These are phyloP conservation scores for Westerdykella sp. DNA, from an alignment of 2,329 filamentous ascomycete genomes.

Conservation along the genomic window DNA sequence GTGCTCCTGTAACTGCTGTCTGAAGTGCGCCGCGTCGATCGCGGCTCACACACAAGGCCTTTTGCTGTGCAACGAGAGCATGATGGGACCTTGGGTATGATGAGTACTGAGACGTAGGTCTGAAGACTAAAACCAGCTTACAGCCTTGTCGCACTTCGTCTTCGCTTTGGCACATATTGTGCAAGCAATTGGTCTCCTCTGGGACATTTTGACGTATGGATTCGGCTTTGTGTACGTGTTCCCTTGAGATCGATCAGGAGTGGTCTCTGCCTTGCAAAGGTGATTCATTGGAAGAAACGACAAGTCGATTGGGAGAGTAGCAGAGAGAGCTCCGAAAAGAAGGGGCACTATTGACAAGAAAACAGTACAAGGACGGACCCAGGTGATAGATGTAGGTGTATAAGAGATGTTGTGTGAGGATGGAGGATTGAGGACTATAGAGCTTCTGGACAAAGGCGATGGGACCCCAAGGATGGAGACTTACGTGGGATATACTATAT, in stretches of 20 bases:
- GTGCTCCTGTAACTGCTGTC: conserved; percentile 28
- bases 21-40: conserved; percentile 34
- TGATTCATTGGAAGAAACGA: conserved; percentile 12
- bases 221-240: conserved; percentile 2
- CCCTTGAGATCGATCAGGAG: conserved; percentile 2
- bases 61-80: conserved; percentile 34
- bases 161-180: conserved; percentile 37
- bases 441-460: conserved; percentile 1
- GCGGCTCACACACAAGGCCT: conserved; percentile 31
- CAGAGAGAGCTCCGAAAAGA: conserved; percentile 2
- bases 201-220: conserved; percentile 27
- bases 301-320: conserved; percentile 1
- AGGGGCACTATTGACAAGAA: conserved; percentile 2
- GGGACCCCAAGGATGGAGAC: conserved; percentile 6
- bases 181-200: conserved; percentile 35
- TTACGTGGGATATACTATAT: conserved; percentile 23
- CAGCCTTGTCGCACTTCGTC: conserved; percentile 35
- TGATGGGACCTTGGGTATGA: conserved; percentile 22
- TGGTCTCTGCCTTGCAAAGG: conserved; percentile 9
- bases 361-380: conserved; percentile 1
- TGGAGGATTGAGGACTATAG: conserved; percentile 3
- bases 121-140: conserved; percentile 7
- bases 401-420: no score
- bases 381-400: no score
- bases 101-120: not conserved